Conservation (phyloP, 805 yeast genomes). For the Barnettozyma salicaria region DNA sequence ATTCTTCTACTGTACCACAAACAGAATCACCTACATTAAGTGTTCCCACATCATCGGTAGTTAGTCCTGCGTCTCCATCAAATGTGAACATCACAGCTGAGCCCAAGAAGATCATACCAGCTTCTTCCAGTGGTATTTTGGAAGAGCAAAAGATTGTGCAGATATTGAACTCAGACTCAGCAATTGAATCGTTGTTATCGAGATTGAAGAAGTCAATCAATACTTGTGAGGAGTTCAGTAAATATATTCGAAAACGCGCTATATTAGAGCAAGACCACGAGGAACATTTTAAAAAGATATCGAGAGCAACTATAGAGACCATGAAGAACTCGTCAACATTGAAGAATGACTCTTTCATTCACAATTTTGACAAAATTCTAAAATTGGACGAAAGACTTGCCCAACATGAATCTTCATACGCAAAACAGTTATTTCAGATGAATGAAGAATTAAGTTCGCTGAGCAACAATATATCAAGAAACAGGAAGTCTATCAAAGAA, state of each 20-base stretch:
- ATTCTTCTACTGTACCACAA: not conserved
- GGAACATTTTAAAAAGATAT: constrained; percentile 65
- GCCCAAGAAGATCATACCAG: constrained; percentile 18
- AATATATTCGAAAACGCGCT: constrained; percentile 73
- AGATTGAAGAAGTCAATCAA: constrained; percentile 74
- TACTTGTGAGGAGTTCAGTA: constrained; percentile 81
- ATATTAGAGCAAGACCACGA: constrained; percentile 73
- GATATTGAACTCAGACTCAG: constrained; percentile 63
- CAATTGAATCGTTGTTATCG: constrained; percentile 64
- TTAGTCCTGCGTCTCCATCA: constrained; percentile 7
- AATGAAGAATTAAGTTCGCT: constrained; percentile 76
- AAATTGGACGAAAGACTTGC: constrained; percentile 72
- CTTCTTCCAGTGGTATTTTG: constrained; percentile 33
- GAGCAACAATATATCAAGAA: constrained; percentile 59
- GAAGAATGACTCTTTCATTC: constrained; percentile 60
- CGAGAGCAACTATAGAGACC: constrained; percentile 46
- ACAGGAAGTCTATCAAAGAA: constrained; percentile 76
- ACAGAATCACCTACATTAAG: not conserved
- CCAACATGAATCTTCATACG: constrained; percentile 68
- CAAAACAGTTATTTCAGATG: constrained; percentile 76
- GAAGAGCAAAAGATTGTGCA: constrained; percentile 45
- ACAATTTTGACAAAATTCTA: constrained; percentile 60
- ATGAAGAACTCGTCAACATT: constrained; percentile 40
- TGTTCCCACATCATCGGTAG: not conserved
- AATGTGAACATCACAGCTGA: constrained; percentile 2